Base-by-base conservation (phyloP, 129 eudicot genomes). In the Flaveria bidentis region DNA sequence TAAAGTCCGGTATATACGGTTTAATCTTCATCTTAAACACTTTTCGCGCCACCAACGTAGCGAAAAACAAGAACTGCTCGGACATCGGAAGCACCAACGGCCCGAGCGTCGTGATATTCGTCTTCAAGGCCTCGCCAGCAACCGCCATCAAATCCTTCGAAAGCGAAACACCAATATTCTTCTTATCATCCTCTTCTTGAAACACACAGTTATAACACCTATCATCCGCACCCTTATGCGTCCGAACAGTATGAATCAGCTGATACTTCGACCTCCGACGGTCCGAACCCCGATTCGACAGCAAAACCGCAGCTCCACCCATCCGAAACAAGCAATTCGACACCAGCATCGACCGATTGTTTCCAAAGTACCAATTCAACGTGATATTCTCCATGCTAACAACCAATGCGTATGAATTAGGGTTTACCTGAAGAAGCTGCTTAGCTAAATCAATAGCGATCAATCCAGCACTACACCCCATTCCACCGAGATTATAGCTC, bases 391-490 rank as follows among this genome's bases (percentile, higher is more conserved):
- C 96, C 84, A 69, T 87, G 87, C 96, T 90, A 23, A 90, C 92
- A 3, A 90, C 92, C 44, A 87, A 67, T 9, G 91, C 91, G 50
- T 87, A 87, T 1, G 91, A 85, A 70, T 88, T 88, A 7, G 93
- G 90, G 66, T 88, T 76, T 74, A 91, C 98, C 91, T 89, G 98
- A 44, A 89, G 67, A 39, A 92, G 88, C 44, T 87, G 86, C 60
- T 83, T 89, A 5, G 96, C 96, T 22, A 92, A 88, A 75, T 92
- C 98, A 67, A 92, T 86, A 1, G 98, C 65, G 15, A 92, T 89
- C n/a, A 92, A 79, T 16, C 98, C 93, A 74, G 96, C 98, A 78
- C 96, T 89, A 53, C 98, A 92, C 1, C 98, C 98, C 98, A 92
- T 89, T 16, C 98, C 98, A 67, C 91, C 93, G 36, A 92, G 91